phyloP scores from a whole-genome alignment of 805 yeast genomes.

The Metschnikowia baotianmanensis region DNA sequence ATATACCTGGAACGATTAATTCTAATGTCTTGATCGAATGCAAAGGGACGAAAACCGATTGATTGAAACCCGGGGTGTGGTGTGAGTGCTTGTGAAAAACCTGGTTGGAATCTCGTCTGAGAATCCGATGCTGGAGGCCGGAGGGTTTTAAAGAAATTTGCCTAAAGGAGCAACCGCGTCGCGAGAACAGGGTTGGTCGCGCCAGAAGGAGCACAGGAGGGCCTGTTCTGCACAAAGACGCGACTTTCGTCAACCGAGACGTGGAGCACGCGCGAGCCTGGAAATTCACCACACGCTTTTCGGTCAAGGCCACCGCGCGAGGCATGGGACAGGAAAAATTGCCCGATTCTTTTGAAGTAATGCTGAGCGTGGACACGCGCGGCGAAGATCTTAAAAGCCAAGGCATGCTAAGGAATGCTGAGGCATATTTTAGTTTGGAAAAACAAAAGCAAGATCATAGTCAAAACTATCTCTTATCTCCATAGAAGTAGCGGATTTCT shows the following conservation, averaged over 20 bases:
- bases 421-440: too few relatives aligned
- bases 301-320: conserved; percentile 2
- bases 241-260: conserved; percentile 3
- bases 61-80: not conserved
- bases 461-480: too few relatives aligned
- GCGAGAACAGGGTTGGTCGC: conserved; percentile 15
- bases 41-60: too few relatives aligned
- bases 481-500: too few relatives aligned
- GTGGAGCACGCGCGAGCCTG: conserved; percentile 5
- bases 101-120: not conserved
- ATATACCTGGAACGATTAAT: too few relatives aligned
- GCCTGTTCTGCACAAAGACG: conserved; percentile 11
- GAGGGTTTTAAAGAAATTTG: conserved; percentile 7
- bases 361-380: too few relatives aligned
- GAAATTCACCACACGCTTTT: not conserved
- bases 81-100: not conserved
- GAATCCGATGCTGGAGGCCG: conserved; percentile 1
- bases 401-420: too few relatives aligned
- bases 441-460: too few relatives aligned
- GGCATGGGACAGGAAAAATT: too few relatives aligned
- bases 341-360: too few relatives aligned
- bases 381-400: too few relatives aligned
- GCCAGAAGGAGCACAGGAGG: conserved; percentile 17
- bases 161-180: conserved; percentile 15
- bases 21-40: too few relatives aligned